These are phyloP conservation scores for Tetradesmus lagerheimii DNA, from an alignment of 139 green algal genomes.

Conservation along the genomic window DNA sequence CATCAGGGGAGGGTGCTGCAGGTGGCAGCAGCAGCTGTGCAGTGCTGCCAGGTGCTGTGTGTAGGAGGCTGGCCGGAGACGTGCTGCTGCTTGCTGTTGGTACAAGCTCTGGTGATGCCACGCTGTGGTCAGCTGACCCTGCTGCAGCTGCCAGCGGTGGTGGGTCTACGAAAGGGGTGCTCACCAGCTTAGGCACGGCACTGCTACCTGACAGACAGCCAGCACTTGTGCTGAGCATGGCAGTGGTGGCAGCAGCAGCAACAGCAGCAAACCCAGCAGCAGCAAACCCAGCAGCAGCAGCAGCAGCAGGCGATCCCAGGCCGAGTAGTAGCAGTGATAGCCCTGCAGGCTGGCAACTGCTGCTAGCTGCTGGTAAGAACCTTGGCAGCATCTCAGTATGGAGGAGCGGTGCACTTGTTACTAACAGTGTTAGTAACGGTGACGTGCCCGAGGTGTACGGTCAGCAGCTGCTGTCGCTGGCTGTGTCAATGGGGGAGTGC, in stretches of 20 bases:
- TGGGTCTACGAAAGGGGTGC: neutral
- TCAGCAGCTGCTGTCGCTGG: slow-evolving; percentile 15
- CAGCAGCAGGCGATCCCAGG: neutral
- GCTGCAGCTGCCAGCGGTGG: neutral
- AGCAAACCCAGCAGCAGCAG: slow-evolving; percentile 39
- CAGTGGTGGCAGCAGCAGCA: slow-evolving; percentile 26
- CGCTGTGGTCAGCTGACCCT: neutral
- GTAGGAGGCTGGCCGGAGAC: neutral
- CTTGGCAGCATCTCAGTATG: slow-evolving; percentile 26
- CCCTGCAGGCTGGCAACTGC: slow-evolving; percentile 26
- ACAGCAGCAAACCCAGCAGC: slow-evolving; percentile 5
- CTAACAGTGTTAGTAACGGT: neutral
- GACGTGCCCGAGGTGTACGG: neutral
- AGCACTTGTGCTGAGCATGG: slow-evolving; percentile 3
- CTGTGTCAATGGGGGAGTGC: neutral
- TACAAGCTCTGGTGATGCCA: slow-evolving; percentile 30
- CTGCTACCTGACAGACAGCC: slow-evolving; percentile 27
- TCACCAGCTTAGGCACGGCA: slow-evolving; percentile 4
- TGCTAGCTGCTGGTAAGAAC: slow-evolving; percentile 42
- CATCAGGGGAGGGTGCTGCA: neutral
- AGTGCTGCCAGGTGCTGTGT: neutral
- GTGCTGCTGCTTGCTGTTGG: slow-evolving; percentile 12
- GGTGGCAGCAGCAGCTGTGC: neutral
- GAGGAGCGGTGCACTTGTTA: slow-evolving; percentile 1
- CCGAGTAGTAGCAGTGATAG: neutral